Evolutionary conservation across 2,329 filamentous ascomycete genomes (phyloP).

Genomic region (Cordyceps cateniannulata): DNA sequence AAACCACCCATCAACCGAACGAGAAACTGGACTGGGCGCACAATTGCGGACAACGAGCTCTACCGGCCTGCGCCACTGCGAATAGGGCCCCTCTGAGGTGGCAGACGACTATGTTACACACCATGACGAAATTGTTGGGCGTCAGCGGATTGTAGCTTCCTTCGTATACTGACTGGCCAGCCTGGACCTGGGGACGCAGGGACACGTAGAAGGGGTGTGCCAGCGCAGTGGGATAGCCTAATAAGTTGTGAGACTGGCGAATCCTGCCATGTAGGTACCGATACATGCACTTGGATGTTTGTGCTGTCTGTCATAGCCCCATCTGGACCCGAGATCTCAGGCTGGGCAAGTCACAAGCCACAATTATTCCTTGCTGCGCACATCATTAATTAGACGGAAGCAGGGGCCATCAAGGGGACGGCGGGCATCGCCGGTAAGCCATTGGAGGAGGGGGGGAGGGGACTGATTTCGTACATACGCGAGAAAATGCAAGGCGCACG

Average conservation of each 20-base stretch:
- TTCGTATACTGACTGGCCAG: background rate
- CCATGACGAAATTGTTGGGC: background rate
- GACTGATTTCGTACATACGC: constrained; percentile 7
- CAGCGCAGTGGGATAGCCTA: background rate
- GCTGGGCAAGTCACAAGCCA: constrained; percentile 5
- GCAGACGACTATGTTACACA: background rate
- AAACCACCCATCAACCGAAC: background rate
- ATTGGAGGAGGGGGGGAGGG: background rate
- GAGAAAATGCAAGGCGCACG: constrained; percentile 7
- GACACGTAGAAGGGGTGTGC: background rate
- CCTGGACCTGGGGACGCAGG: background rate
- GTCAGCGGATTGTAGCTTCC: background rate
- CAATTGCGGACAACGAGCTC: background rate
- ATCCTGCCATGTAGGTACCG: background rate
- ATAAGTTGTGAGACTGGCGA: too few species aligned
- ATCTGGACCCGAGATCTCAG: constrained; percentile 11
- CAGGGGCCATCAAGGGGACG: background rate
- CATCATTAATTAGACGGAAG: constrained; percentile 7
- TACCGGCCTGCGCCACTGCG: background rate
- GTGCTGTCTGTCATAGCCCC: background rate
- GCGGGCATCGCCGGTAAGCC: background rate
- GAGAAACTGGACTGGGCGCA: background rate
- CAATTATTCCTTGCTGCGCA: constrained; percentile 4
- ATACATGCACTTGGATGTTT: background rate
- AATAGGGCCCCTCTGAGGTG: background rate